Evolutionary conservation across 805 yeast genomes (phyloP), one percentile per base, ranked within the genome.

Genomic region (Candida sanyiensis): DNA sequence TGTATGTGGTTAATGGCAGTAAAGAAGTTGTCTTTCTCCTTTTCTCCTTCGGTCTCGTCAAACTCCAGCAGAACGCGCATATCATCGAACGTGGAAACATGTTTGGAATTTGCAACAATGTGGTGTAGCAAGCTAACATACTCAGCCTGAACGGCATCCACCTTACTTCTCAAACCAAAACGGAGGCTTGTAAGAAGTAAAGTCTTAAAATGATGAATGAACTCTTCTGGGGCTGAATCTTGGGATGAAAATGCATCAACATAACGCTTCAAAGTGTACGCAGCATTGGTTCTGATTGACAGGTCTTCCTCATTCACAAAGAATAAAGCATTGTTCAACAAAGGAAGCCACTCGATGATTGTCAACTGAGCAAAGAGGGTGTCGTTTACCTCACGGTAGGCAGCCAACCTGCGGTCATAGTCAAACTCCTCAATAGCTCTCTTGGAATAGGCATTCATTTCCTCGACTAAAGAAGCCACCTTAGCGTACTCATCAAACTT

Each of bases 1-100:
- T 90, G 98, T 26, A 90, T 78, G 58, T 90, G 96, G 43, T 71
- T 72, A 34, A 93, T 69, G 50, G 88, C 87, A 30, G 63, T 57
- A 61, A 86, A 86, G 54, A 86, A 83, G 58, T 86, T 80, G 4
- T 87, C 83, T 50, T 88, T 97, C 26, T 80, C 83, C 50, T 88
- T 97, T 26, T 80, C 90, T 6, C 15, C 28, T 20, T 35, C 39
- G 15, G 23, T 15, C 50, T 87, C 94, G 37, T 72, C 68, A 50
- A 66, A 71, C 17, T 22, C 18, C 1, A 80, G 59, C 28, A 90
- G 61, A 1, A 73, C 67, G 40, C 73, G 70, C 88, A 89, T 69
- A 49, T 83, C 90, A 18, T 66, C 63, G 26, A 87, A 63, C 3
- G 74, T 86, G 4, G 63, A 63, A 42, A 59, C 62, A 48, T 67